Conservation (phyloP, 225 moss, liverwort and hornwort genomes). For the Straminergon stramineum region DNA sequence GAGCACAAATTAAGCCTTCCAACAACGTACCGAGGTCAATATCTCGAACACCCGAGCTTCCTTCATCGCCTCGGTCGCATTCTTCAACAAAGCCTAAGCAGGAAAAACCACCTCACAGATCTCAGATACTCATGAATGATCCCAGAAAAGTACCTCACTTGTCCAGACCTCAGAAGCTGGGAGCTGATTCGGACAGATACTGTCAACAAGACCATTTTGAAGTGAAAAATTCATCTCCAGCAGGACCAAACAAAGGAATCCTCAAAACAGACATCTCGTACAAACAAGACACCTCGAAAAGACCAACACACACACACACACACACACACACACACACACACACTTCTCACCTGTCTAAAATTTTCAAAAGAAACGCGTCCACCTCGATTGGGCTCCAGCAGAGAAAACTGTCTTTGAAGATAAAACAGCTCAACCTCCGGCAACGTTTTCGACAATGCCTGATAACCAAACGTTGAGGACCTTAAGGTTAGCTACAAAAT, state of each 20-base stretch:
- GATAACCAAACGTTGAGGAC: background rate
- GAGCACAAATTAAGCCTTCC: background rate
- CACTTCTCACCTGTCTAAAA: conserved; percentile 54
- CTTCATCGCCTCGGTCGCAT: conserved; percentile 94
- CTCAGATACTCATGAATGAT: background rate
- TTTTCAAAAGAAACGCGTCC: conserved; percentile 87
- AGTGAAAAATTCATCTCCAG: background rate
- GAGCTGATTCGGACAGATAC: background rate
- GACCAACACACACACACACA: conserved; percentile 34
- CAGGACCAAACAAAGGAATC: background rate
- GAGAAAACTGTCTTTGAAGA: conserved; percentile 69
- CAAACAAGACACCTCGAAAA: background rate
- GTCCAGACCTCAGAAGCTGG: background rate
- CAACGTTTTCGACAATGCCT: conserved; percentile 88
- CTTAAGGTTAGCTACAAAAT: conserved; percentile 34
- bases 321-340: too few relatives aligned
- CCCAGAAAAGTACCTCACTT: background rate
- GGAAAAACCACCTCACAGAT: background rate
- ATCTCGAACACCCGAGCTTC: conserved; percentile 91
- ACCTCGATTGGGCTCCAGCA: conserved; percentile 77
- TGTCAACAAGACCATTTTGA: background rate
- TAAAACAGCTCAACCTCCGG: conserved; percentile 82
- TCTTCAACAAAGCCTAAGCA: conserved; percentile 61
- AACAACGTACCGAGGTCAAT: conserved; percentile 59
- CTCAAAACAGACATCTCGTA: background rate